Evolutionary conservation across 495 filamentous ascomycete genomes (phyloP), one percentile per base, ranked within the genome.

Genomic region (Neurospora sp.): DNA sequence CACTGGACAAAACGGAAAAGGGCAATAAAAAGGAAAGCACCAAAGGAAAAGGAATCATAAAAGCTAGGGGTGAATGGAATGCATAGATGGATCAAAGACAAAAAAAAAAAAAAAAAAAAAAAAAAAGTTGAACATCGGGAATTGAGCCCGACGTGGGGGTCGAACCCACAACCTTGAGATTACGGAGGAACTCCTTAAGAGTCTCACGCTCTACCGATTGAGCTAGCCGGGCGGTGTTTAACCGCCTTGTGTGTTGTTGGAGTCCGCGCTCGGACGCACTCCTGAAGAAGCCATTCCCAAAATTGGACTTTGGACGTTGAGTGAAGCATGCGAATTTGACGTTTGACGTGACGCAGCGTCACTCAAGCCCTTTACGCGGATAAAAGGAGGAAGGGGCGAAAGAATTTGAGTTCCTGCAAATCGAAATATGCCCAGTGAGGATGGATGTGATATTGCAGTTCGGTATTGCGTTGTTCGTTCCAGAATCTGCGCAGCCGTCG

Each of bases 161-260:
- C 45, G 45, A 53, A 53, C 45, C 45, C 45, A 53, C 20, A 53
- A 53, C 45, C 45, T 89, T 89, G 85, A 88, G 87, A 89, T 89
- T 89, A n/a, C n/a, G n/a, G n/a, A n/a, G n/a, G n/a, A n/a, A n/a
- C n/a, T n/a, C n/a, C n/a, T n/a, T n/a, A 90, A 90, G 87, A 90
- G 88, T 89, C 88, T 88, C 85, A 89, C 88, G 88, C 88, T 89
- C 88, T 89, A 88, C 87, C 87, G 87, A 90, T 89, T 90, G 88
- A 90, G 87, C 86, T 89, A 90, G 86, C 86, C 77, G 69, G 69
- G 69, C 69, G 53, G 22, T 61, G 27, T 8, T 65, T 65, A 65
- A 35, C 53, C 53, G 53, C 22, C 53, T 8, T 8, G 14, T 65
- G 22, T 65, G 27, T 35, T 35, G 27, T 65, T 65, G 53, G 27